Evolutionary conservation across 805 yeast species (phyloP), one percentile per base, ranked within the genome.

Genomic region (Starmerella scarabaei): DNA sequence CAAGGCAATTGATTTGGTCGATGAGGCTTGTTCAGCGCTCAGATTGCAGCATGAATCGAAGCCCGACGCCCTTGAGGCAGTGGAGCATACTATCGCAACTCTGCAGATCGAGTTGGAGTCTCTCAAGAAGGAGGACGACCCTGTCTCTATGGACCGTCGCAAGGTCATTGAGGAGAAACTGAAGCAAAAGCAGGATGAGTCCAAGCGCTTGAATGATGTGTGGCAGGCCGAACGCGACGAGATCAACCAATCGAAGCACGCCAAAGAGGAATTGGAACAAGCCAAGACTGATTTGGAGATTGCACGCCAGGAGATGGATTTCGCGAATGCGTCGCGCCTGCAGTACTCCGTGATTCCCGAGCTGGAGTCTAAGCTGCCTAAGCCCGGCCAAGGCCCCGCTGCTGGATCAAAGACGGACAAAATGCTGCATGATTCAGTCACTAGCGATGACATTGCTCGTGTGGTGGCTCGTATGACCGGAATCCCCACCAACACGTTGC

Each of bases 381-480:
- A 63, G 37, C 65, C 67, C 41, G 62, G 60, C n/a, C 56, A 60
- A n/a, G 63, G 70, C 11, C 35, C 47, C 7, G 41, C 26, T 11
- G 45, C 29, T 15, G 40, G 26, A 7, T 7, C 9, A 7, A n/a
- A n/a, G n/a, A 7, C 26, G 7, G 43, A 44, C 6, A 52, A 64
- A 0, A 61, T 83, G 40, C 64, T 83, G 16, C 97, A 88, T 60
- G 98, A 91, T 50, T 75, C 94, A 0, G 97, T 88, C 3, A 81
- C 95, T 0, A 72, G 94, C 2, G 94, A 86, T 49, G 98, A 88
- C 60, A 91, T 88, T 50, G 93, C 96, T 0, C 70, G 75, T 45
- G 98, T 88, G 5, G 80, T 88, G 11, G 79, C 94, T 12, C 77
- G 84, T 49, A 85, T 91, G 80, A 88, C 98, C 0, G 97, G 97